Base-by-base conservation (phyloP, 495 filamentous ascomycete species). In the Clohesyomyces aquaticus region DNA sequence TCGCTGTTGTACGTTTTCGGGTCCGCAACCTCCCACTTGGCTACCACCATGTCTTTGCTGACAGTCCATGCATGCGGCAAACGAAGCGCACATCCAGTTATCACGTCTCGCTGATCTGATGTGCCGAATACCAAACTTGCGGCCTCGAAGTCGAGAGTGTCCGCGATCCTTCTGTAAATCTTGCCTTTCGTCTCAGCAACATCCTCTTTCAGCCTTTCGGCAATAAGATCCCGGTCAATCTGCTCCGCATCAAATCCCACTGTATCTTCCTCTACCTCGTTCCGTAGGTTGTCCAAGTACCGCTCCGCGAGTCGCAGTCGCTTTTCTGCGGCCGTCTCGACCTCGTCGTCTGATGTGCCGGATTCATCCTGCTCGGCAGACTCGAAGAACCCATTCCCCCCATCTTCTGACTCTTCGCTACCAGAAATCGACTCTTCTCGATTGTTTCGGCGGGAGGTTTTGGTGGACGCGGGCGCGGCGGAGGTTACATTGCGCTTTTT, bases 171-270 rank as follows among this genome's bases (percentile, higher is more conserved):
- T 45, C 91, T 83, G 76, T 96, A 96, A 14, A 95, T 78, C 57
- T 88, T 88, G 35, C 94, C 94, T 79, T 98, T 98, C 52, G 87
- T 84, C 74, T 96, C 93, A 25, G 95, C 93, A 75, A 91, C 91
- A 74, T 96, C 94, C 76, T 97, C 90, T 73, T 92, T 86, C 61
- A 98, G 77, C 61, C 93, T 80, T 70, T 93, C 87, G 4, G 94
- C 91, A 69, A 98, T 94, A 51, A 96, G 80, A 67, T 98, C 92
- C 45, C 87, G 81, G 76, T 98, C 94, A 46, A 98, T 90, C 19
- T 97, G 87, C 62, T 87, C 92, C 2, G 94, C 94, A 77, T 98
- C 91, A 69, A 96, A 98, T 4, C 90, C 94, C 52, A 79, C 82
- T n/a, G n/a, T n/a, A 71, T 89, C 67, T 21, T 73, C 85, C 25